Evolutionary conservation across 2,329 filamentous ascomycete genomes (phyloP), one percentile per base, ranked within the genome.

Genomic region (Aspergillus sclerotialis): DNA sequence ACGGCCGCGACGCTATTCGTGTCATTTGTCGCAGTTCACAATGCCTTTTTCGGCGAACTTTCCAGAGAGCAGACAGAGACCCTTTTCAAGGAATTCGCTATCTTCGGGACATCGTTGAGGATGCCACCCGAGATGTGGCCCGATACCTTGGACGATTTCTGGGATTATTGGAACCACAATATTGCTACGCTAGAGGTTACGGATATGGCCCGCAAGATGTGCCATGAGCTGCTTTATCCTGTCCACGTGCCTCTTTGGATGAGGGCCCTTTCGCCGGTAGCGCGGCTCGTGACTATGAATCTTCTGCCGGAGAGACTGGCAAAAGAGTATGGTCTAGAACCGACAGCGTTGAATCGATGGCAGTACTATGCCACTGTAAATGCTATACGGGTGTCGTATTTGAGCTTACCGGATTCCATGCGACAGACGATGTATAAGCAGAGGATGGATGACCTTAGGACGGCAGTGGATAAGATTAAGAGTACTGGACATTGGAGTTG

Each of bases 51-150:
- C 37, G 43, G 46, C 10, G 23, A 37, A 13, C 27, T 47, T 29
- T 15, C 33, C 11, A 26, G 25, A 0, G 24, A 19, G 1, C 27
- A 40, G 15, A 40, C 34, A 32, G 42, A 43, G 9, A 18, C 27
- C 1, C 17, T 47, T 11, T 36, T 41, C 5, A 30, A 30, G 13
- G 40, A 47, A 24, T 37, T 34, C 4, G 38, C 45, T 4, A 35
- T 46, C 15, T 45, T 44, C 15, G 45, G 35, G 7, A 46, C 43
- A 4, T 40, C 35, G 10, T 24, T 46, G 9, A 35, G 43, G 4
- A 46, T 58, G 31, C 48, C 53, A 1, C 40, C 49, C 3, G 52
- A 52, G 28, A 52, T 54, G 49, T 56, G 54, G 54, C 51, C 51
- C 3, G 28, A 32, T 1, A 44, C 38, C 1, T 35, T 52, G 7